Percentiles rank a stretch among this genome's conserved stretches.
Conservation (phyloP, 2,329 filamentous ascomycete species). For the Didymella arachidicola region DNA sequence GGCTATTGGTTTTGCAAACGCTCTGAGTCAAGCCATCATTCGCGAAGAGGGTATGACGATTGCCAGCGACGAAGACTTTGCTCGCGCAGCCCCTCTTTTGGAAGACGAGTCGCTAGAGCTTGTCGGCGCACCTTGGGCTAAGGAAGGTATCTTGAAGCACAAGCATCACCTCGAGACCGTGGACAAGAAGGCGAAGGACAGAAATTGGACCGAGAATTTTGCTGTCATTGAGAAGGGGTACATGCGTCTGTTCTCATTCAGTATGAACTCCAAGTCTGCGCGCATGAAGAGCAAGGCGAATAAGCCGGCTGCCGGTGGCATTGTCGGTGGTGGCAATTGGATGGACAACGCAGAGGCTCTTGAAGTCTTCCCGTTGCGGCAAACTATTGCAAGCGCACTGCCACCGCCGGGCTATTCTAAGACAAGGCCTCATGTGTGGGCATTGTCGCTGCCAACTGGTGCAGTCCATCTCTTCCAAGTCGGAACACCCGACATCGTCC, state of each 20-base stretch:
- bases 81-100: slow-evolving; percentile 70
- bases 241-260: slow-evolving; percentile 93
- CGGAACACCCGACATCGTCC: slow-evolving; percentile 91
- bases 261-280: slow-evolving; percentile 75
- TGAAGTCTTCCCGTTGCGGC: slow-evolving; percentile 84
- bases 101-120: slow-evolving; percentile 94
- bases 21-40: slow-evolving; percentile 94
- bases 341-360: slow-evolving; percentile 93
- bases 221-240: slow-evolving; percentile 95
- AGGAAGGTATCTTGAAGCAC: slow-evolving; percentile 94
- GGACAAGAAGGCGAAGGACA: slow-evolving; percentile 91
- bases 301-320: slow-evolving; percentile 65
- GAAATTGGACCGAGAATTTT: slow-evolving; percentile 95
- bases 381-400: slow-evolving; percentile 89
- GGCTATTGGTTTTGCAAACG: slow-evolving; percentile 96
- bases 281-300: slow-evolving; percentile 68
- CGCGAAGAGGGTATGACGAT: slow-evolving; percentile 77
- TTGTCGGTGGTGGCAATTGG: slow-evolving; percentile 97
- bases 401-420: slow-evolving; percentile 94
- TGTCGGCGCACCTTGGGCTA: slow-evolving; percentile 95
- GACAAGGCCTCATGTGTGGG: slow-evolving; percentile 89
- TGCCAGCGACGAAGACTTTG: slow-evolving; percentile 63
- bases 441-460: slow-evolving; percentile 86
- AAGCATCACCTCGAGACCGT: slow-evolving; percentile 93
- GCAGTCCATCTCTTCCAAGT: slow-evolving; percentile 99